Evolutionary conservation across 192 early-diverging fungal genomes (phyloP), one percentile per base, ranked within the genome.

Genomic region (Coemansia pectinata): DNA sequence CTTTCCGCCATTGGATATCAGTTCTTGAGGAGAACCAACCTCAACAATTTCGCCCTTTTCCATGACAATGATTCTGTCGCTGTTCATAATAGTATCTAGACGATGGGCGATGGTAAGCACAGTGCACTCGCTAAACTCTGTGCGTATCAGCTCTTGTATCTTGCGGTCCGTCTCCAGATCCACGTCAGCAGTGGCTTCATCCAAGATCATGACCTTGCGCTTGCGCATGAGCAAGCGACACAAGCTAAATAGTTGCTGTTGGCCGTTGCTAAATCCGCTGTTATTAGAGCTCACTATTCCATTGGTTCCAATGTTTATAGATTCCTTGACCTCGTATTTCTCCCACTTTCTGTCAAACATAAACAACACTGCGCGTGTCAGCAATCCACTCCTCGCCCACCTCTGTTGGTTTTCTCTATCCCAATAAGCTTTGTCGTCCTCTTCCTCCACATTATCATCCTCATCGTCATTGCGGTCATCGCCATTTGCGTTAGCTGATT

Each of bases 41-140:
- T 68, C 41, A n/a, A 42, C 66, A 7, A 68, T 23, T 40, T 33
- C n/a, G n/a, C 74, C 74, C 4, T 45, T 31, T 19, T 76, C 81
- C 71, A 87, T 72, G 8, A 90, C 87, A 38, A 90, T 39, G 11
- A 90, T 76, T 5, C 86, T 70, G 55, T 90, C 87, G 66, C 92
- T 90, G 31, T 82, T 64, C 29, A 86, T 68, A 0, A 88, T 80
- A 5, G 90, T 91, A 45, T 91, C 87, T 1, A 91, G 67, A 31
- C 92, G 86, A 72, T 94, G 90, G 0, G 90, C 90, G 53, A 91
- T 91, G 25, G 88, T 87, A 2, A 91, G 63, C 9, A 90, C 77
- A 5, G 73, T 74, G 8, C 62, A 65, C 27, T 73, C 53, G 2
- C 29, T 66, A 73, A 90, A 89, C 52, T 88, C 72, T 9, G 69